Evolutionary conservation across 2,329 filamentous ascomycete species (phyloP).

Genomic region (Sporothrix brunneoviolacea): DNA sequence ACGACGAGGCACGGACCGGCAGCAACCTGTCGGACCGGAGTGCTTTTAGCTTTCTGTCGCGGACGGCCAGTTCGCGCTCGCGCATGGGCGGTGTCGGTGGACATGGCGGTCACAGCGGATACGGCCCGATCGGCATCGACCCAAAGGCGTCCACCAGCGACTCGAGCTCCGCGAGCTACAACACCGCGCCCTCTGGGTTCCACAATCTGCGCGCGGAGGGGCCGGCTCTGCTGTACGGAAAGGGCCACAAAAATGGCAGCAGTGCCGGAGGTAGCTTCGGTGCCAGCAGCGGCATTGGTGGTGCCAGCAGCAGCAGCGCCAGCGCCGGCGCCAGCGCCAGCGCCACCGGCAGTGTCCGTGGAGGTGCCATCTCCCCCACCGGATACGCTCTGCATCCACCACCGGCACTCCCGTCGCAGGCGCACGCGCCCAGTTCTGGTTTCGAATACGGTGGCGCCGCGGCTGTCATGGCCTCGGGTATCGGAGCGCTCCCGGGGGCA

Average conservation of each 20-base stretch:
- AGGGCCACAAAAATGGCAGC: constrained; percentile 23
- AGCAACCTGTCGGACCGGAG: constrained; percentile 52
- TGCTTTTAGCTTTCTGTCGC: constrained; percentile 31
- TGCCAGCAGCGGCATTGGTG: background rate
- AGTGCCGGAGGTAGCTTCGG: constrained; percentile 1
- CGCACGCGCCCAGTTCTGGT: background rate
- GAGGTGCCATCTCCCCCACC: background rate
- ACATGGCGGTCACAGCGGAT: background rate
- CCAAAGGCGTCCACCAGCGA: constrained; percentile 18
- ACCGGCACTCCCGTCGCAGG: background rate
- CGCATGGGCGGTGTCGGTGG: constrained; percentile 24
- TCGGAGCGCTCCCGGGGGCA: background rate
- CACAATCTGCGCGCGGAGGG: constrained; percentile 47
- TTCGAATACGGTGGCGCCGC: constrained; percentile 7
- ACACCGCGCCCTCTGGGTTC: constrained; percentile 43
- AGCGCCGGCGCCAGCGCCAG: background rate
- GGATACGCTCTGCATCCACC: constrained; percentile 1
- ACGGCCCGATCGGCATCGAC: too few relatives aligned
- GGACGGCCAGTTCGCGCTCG: constrained; percentile 24
- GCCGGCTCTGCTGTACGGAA: constrained; percentile 35
- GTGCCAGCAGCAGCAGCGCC: background rate
- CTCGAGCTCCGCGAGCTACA: constrained; percentile 12
- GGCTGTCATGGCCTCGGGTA: background rate
- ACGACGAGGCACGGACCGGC: constrained; percentile 47
- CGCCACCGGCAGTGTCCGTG: background rate